Base-by-base conservation (phyloP, 148 eudicot genomes). In the Dysphania ambrosioides region DNA sequence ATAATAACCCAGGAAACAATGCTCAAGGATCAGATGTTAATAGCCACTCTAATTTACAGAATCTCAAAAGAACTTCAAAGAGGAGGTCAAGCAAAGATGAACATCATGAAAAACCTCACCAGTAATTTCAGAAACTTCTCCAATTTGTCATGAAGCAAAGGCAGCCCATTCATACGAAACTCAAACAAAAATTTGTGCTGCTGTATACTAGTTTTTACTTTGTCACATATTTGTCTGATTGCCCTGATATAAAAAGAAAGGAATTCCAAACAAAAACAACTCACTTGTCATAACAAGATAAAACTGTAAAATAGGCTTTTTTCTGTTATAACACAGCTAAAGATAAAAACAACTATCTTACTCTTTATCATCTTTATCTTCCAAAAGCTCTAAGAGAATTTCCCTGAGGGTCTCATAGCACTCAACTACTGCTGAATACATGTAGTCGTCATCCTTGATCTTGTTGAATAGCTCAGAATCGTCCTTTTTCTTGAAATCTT, bases 331-430 rank as follows among this genome's bases (percentile, higher is more conserved):
- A 53, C n/a, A 70, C 6, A 30, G n/a, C 32, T 24, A 29, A 27
- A 40, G 61, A 47, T 47, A 47, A 21, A 68, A 29, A 40, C 15
- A 31, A 73, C 40, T 57, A 72, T 71, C 71, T 86, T 78, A 95
- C 99, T 1, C 51, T 74, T 82, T 86, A 75, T 95, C 99, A 61
- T 74, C 85, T 9, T 24, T 68, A 35, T 86, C 88, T 75, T 84
- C 79, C 66, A 92, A 77, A 83, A 92, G 90, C 72, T 75, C 82
- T 73, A 35, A 53, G 55, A 92, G 80, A 66, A 92, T 79, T 38
- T 87, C 87, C 75, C 55, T 85, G n/a, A 95, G 87, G 76, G 94
- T 92, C 86, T 95, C 89, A 38, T 90, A 95, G 80, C 97, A 92
- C 80, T 95, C 99, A 80, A 90, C 78, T 34, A 92, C 91, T 59